Base-by-base conservation (phyloP, 306 rosid genomes). In the Psophocarpus tetragonolobus region DNA sequence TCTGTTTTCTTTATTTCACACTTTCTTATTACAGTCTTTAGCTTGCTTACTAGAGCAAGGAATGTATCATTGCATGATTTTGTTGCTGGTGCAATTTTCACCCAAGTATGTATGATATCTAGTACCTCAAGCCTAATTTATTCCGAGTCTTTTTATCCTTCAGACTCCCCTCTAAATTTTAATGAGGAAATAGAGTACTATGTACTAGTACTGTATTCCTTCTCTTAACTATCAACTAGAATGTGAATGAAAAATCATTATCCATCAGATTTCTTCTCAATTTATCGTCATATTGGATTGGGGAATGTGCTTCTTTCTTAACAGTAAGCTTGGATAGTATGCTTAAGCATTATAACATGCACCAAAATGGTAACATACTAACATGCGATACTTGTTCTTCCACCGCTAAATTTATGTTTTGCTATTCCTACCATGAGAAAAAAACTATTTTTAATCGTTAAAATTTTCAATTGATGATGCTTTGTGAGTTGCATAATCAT, bases 1-100 rank as follows among this genome's bases (percentile, higher is more conserved):
- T 50, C 58, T 41, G 41, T 68, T 83, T 56, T 83, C 41, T 77
- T 78, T 70, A 24, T 81, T 68, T 74, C 26, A 20, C 27, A 15
- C 54, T 69, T 33, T 26, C 39, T 62, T 32, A 33, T 88, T 17
- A 84, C 88, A 96, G 97, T 89, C 87, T 75, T 74, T 58, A 30
- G 29, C 44, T 68, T 41, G 62, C 72, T 83, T 51, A 38, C 54
- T 27, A 21, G 47, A 78, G 42, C 72, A 33, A 42, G 57, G 32
- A 61, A 48, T 36, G 71, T 36, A 42, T 73, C 32, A 30, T 56
- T 38, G 50, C 21, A 20, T 68, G 5, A 11, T 30, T 67, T 78
- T 48, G 56, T 50, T 78, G 35, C 17, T 48, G 69, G 23, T 79
- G 12, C 56, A 75, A 27, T 50, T 36, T 61, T 65, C 33, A 27